Base-by-base conservation (phyloP, 495 filamentous ascomycete genomes). In the Hypoxylon perforatum region DNA sequence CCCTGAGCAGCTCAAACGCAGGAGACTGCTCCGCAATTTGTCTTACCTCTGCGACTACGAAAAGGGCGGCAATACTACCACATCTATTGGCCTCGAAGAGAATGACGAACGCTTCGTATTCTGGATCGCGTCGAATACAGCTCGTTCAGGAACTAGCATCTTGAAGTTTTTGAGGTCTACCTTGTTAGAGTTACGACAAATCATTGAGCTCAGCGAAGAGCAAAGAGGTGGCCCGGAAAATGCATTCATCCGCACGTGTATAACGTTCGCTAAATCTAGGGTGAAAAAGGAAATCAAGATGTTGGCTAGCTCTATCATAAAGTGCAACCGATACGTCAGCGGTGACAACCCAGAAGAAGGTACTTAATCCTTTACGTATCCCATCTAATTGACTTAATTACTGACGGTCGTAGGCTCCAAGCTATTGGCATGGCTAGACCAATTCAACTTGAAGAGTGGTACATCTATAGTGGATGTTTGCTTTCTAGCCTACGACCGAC, bases 11-110 rank as follows among this genome's bases (percentile, higher is more conserved):
- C 17, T 10, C 25, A 39, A 19, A 36, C 53, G 53, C 15, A 57
- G 61, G 38, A 50, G 65, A 9, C 73, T 77, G 39, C 60, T 78
- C 25, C 49, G 66, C 28, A 73, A 76, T 36, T 69, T 79, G 15
- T 60, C 72, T 28, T 77, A 75, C 59, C 59, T 79, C 6, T 76
- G 75, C 55, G 76, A 79, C 45, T 74, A 73, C 45, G 56, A 74
- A 0, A 77, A 75, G 45, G 74, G 75, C 7, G 75, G 76, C 12
- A 52, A 47, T n/a, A 66, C 64, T 6, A 71, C 64, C 51, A 73
- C 76, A 5, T 65, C 76, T 6, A 70, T 79, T 33, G 74, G 58
- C 8, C 59, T 77, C n/a, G 69, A 79, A 50, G 69, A 76, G 11
- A 58, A 38, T 11, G 52, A 55, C 4, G 45, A 58, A 46, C 38